phyloP scores from a whole-genome alignment of 495 filamentous ascomycete genomes.

The Aspergillus campestris region DNA sequence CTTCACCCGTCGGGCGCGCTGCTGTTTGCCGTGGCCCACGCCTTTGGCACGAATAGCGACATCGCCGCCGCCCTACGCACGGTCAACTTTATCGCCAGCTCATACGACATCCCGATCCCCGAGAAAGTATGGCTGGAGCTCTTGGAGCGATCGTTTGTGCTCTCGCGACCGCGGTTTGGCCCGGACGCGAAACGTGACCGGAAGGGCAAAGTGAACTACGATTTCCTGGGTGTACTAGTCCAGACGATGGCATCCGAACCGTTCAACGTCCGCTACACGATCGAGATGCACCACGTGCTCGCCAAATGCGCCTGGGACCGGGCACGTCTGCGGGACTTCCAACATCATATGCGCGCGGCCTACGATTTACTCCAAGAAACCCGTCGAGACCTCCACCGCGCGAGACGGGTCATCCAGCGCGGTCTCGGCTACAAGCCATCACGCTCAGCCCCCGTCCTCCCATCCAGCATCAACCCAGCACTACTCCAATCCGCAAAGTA shows the following conservation, averaged over 20 bases:
- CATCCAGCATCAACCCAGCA: constrained; percentile 1
- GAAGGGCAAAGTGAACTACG: constrained; percentile 28
- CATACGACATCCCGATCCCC: constrained; percentile 45
- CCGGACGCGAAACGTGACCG: constrained; percentile 9
- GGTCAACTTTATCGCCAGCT: constrained; percentile 48
- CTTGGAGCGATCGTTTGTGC: constrained; percentile 50
- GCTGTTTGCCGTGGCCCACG: constrained; percentile 50
- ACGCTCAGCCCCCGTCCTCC: constrained; percentile 2
- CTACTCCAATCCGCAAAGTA: constrained; percentile 20
- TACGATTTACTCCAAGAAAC: constrained; percentile 27
- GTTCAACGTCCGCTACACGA: constrained; percentile 46
- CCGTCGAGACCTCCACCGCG: constrained; percentile 15
- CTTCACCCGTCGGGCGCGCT: constrained; percentile 46
- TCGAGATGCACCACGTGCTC: constrained; percentile 44
- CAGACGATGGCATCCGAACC: constrained; percentile 47
- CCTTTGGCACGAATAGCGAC: constrained; percentile 49
- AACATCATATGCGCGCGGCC: constrained; percentile 16
- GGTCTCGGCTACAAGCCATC: constrained; percentile 6
- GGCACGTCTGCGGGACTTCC: constrained; percentile 12
- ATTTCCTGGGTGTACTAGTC: constrained; percentile 39
- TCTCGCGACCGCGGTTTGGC: constrained; percentile 25
- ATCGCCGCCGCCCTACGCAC: constrained; percentile 43
- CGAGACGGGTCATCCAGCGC: constrained; percentile 14
- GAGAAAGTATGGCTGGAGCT: constrained; percentile 47
- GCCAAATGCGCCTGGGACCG: constrained; percentile 28